phyloP scores from a whole-genome alignment of 805 yeast species.

The Saccharomycopsis sp. region DNA sequence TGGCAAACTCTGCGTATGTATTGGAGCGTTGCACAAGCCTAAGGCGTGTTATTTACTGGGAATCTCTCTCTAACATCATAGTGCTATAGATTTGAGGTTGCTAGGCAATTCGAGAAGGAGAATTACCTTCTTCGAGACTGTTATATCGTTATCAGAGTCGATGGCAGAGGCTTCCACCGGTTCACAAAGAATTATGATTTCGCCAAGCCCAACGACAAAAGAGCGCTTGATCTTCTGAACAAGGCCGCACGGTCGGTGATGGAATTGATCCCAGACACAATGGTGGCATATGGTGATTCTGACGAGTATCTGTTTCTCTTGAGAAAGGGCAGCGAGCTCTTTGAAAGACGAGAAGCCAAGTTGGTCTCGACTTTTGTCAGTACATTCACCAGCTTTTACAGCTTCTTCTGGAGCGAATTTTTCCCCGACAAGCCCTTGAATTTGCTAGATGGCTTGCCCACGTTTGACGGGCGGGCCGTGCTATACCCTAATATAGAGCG shows the following conservation, averaged over 20 bases:
- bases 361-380: conserved; percentile 75
- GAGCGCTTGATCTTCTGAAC: conserved; percentile 77
- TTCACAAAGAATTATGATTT: conserved; percentile 68
- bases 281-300: conserved; percentile 87
- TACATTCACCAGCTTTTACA: conserved; percentile 69
- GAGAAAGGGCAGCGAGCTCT: conserved; percentile 51
- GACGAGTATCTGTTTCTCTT: conserved; percentile 88
- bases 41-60: too few species aligned
- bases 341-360: conserved; percentile 76
- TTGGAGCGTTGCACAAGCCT: neutral
- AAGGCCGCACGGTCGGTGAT: conserved; percentile 62
- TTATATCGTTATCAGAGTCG: conserved; percentile 75
- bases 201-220: conserved; percentile 76
- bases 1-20: conserved; percentile 18
- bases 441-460: conserved; percentile 49
- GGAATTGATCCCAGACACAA: conserved; percentile 57
- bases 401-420: conserved; percentile 51
- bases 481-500: conserved; percentile 57
- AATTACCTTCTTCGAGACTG: conserved; percentile 68
- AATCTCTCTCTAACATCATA: neutral
- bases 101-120: conserved; percentile 69
- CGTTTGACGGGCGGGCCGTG: conserved; percentile 88
- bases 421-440: conserved; percentile 36
- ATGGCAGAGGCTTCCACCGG: conserved; percentile 90
- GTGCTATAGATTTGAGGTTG: conserved; percentile 56